Base-by-base conservation (phyloP, 139 green algal genomes). In the Coelastrella sp. region DNA sequence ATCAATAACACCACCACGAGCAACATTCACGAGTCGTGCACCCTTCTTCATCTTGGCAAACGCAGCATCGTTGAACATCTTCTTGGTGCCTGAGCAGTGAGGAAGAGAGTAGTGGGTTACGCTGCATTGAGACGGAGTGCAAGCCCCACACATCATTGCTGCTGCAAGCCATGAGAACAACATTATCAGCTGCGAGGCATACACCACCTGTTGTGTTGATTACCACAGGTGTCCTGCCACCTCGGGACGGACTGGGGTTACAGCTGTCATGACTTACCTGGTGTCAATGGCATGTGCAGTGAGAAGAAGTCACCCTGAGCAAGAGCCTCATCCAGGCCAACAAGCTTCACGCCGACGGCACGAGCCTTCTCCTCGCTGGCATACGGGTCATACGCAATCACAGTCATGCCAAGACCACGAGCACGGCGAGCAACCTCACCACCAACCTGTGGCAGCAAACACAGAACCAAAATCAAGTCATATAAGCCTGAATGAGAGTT, bases 331-430 rank as follows among this genome's bases (percentile, higher is more conserved):
- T 99, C 96, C 60, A 99, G 95, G 19, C 90, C 83, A 27, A 99
- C 96, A 58, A 99, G 95, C 66, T 93, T 93, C 70, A 99, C 97
- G 22, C 94, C 92, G 25, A 94, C 76, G 6, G 96, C 96, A 11
- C 85, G 84, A 15, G 96, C 97, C 75, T 96, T 96, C 87, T 98
- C 96, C 73, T 94, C 95, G 19, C 94, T 95, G 12, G 97, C 98
- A 78, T 99, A 99, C 6, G 98, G 98, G 93, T 99, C 98, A 89
- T 99, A 96, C 1, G 97, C 97, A 19, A 99, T 91, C 7, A 99
- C 96, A 0, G 88, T 94, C 93, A 97, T 96, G 91, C 98, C 98
- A 73, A 99, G 95, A 74, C 98, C 98, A 75, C 95, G 95, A 78
- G 95, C 97, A 59, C 98, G 94, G 63, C 97, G 93, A 0, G 95